phyloP scores from a whole-genome alignment of 345 rosid genomes.

The Hibiscus tridactylites region DNA sequence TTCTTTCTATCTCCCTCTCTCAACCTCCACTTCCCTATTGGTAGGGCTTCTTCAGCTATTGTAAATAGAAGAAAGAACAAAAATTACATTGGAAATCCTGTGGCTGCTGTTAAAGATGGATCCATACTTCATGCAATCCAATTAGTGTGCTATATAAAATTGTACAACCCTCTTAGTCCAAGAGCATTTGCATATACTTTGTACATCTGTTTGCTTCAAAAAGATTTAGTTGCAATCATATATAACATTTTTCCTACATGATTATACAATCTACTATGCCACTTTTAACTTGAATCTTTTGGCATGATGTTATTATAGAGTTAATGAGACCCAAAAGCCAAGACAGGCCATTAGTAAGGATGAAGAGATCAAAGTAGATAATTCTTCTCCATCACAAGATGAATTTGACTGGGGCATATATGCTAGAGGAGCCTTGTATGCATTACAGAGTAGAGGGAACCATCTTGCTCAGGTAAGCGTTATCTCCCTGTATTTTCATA shows the following conservation, averaged over 20 bases:
- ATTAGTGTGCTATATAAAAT: not conserved
- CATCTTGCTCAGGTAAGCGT: constrained; percentile 50
- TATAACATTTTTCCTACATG: not conserved
- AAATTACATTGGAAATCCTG: not conserved
- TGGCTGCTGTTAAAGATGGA: not conserved
- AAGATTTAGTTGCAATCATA: not conserved
- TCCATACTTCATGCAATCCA: not conserved
- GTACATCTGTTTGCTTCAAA: not conserved
- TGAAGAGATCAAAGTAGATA: constrained; percentile 21
- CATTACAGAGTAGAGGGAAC: constrained; percentile 56
- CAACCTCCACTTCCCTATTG: not conserved
- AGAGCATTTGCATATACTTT: not conserved
- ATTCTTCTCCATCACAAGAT: constrained; percentile 27
- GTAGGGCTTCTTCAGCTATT: not conserved
- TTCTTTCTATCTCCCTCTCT: not conserved
- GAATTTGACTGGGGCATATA: constrained; percentile 72
- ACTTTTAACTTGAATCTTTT: not conserved
- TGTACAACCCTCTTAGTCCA: not conserved
- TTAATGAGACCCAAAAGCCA: constrained; percentile 61
- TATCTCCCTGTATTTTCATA: constrained; percentile 1
- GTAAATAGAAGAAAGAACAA: not conserved
- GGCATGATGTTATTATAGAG: constrained; percentile 25
- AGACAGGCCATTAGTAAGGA: constrained; percentile 22
- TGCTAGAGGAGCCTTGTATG: constrained; percentile 84
- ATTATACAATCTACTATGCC: not conserved